Base-by-base conservation (phyloP, 805 yeast species). In the Naumovozyma dairenensis region DNA sequence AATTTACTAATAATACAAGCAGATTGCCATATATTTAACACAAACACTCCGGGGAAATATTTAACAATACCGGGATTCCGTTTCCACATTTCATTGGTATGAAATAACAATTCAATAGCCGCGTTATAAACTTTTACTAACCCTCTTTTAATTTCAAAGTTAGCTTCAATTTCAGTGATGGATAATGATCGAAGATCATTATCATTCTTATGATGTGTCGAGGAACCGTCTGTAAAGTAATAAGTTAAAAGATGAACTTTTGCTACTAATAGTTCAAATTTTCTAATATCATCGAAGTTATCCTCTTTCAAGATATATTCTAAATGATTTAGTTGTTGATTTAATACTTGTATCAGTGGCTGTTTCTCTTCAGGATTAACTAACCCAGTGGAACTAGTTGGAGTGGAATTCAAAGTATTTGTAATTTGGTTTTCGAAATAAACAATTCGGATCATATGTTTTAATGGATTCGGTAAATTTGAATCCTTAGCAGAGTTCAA, bases 11-110 rank as follows among this genome's bases (percentile, higher is more conserved):
- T 74, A 25, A 87, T 74, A 46, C 84, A 80, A 2, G 94, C 75
- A 1, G 95, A 81, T 56, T 89, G 96, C 94, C 96, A 85, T 17
- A 86, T 71, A 31, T 79, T 75, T 40, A 85, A 65, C 3, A 85
- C 72, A 52, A 80, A 77, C 2, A 83, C 85, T 31, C 80, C 80
- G 0, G 97, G 96, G 28, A 87, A 65, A 49, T 80, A 83, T 44
- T 68, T 72, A 50, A 85, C 71, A 49, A 84, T 80, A 25, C 63
- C 65, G 26, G 70, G 69, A 48, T 78, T 74, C 21, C 69, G 63
- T n/a, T 66, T 62, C 38, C 79, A 77, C 37, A 85, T 72, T 14
- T 65, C 50, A 33, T 71, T 69, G 17, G 80, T 74, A 54, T 82
- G 92, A 26, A 67, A 67, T 33, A 89, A 61, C 9, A 85, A 61